These are phyloP conservation scores for Ceratocystis lukuohia DNA, from an alignment of 2,329 filamentous ascomycete genomes.

Conservation along the genomic window DNA sequence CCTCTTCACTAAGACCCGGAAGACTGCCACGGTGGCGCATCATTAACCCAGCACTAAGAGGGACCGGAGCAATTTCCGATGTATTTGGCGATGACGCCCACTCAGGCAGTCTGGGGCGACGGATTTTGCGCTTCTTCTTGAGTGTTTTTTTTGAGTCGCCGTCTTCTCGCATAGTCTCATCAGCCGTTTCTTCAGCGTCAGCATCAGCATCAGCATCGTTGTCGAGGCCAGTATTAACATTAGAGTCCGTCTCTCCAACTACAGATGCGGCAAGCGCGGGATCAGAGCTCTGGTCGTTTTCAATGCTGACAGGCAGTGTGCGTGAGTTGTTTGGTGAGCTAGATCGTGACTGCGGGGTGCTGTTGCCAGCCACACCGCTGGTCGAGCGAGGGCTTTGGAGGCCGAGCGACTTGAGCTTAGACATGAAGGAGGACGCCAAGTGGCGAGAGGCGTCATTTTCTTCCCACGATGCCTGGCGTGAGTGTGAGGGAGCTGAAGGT, in stretches of 20 bases:
- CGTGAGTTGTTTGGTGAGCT: conserved; percentile 12
- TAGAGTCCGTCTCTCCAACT: neutral
- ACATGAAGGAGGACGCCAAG: conserved; percentile 55
- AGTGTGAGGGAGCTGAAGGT: conserved; percentile 39
- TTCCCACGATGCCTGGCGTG: conserved; percentile 52
- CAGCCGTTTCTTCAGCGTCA: conserved; percentile 75
- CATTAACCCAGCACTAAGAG: conserved; percentile 32
- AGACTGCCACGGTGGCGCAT: conserved; percentile 53
- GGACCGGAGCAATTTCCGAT: conserved; percentile 8
- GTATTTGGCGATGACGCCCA: conserved; percentile 53
- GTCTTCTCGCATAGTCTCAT: conserved; percentile 41
- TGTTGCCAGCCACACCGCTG: conserved; percentile 22
- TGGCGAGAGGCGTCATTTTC: conserved; percentile 48
- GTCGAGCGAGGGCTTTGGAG: conserved; percentile 32
- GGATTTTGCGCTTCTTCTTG: conserved; percentile 53
- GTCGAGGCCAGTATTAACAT: conserved; percentile 27
- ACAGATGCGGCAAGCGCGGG: neutral
- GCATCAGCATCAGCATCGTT: conserved; percentile 52
- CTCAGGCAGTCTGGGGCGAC: conserved; percentile 39
- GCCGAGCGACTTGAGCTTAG: conserved; percentile 63
- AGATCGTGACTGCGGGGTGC: conserved; percentile 23
- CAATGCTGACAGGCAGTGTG: conserved; percentile 20
- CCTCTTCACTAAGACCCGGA: conserved; percentile 44
- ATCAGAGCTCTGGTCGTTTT: conserved; percentile 21
- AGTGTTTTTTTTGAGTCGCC: conserved; percentile 36